Base-by-base conservation (phyloP, 2,329 filamentous ascomycete species). In the Fusarium devonianum region DNA sequence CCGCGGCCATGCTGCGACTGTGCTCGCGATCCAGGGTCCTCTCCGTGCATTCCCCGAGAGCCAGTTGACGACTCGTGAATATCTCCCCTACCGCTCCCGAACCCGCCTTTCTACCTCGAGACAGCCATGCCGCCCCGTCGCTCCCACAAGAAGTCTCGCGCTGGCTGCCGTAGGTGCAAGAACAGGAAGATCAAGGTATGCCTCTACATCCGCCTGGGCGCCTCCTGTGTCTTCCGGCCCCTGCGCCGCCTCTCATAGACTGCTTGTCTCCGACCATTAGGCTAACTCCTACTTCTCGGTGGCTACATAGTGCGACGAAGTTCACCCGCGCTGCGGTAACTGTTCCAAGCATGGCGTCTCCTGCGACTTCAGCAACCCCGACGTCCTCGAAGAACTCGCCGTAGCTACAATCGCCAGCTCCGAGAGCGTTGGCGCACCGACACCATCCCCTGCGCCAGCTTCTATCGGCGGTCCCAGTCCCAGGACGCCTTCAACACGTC, bases 101-200 rank as follows among this genome's bases (percentile, higher is more conserved):
- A 37, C 33, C 17, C 28, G 21, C 34, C 38, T 10, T 35, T 29
- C 34, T 22, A 32, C 28, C 23, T 55, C 28, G 13, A 36, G 23
- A 19, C 29, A 41, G 69, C 54, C 35, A 87, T 87, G 84, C 82
- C 85, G 53, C 84, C 85, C 21, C 76, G 85, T 64, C 78, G 84
- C 67, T 86, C 85, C 30, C 86, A 89, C 70, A 88, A 86, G 67
- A 89, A 88, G 73, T 87, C 84, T 47, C 79, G 86, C 59, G 80
- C 84, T 40, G 86, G 86, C 34, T 89, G 86, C 63, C 77, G 79
- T 54, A 75, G 82, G 49, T 89, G 86, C 71, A 89, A 88, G 72
- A 75, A 77, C 45, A 77, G 86, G 53, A 88, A 88, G 70, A 87
- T 89, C 66, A 89, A 89, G 81, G 85, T 86, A 71, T 37, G 65